Evolutionary conservation across 768 basidiomycete species (phyloP).

Genomic region (Psilocybe cyanescens): DNA sequence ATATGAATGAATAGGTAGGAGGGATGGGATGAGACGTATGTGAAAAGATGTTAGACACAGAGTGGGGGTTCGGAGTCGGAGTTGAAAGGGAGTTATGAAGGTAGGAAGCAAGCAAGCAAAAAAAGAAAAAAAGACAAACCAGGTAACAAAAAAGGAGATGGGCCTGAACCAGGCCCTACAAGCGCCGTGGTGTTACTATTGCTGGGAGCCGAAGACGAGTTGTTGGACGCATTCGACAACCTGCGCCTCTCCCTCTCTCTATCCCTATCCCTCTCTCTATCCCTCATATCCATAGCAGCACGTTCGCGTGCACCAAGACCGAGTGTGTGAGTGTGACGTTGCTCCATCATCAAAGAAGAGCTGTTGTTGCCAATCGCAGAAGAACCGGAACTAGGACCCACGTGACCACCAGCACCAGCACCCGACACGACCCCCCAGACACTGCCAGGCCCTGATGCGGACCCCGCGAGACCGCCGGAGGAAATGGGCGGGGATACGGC

Average conservation of each 20-base stretch:
- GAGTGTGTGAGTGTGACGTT: slow-evolving; percentile 6
- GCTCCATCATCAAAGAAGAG: not conserved
- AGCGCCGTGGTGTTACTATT: not conserved
- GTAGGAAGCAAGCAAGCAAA: not conserved
- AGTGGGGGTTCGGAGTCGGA: not conserved
- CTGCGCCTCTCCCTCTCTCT: slow-evolving; percentile 8
- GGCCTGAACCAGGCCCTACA: slow-evolving; percentile 18
- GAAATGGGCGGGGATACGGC: slow-evolving; percentile 5
- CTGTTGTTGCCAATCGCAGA: not conserved
- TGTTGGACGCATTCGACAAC: slow-evolving; percentile 8
- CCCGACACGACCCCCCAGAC: not conserved
- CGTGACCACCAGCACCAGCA: not conserved
- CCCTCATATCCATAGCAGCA: slow-evolving; percentile 3
- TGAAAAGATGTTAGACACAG: not conserved
- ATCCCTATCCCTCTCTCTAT: slow-evolving; percentile 13
- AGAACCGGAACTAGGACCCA: not conserved
- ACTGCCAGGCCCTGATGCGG: not conserved
- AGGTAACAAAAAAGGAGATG: slow-evolving; percentile 15
- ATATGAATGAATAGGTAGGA: not conserved
- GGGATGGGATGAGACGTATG: not conserved
- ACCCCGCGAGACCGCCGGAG: not conserved
- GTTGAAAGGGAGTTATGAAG: not conserved
- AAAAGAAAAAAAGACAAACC: slow-evolving; percentile 10
- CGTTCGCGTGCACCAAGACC: not conserved
- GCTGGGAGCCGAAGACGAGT: not conserved